These are phyloP conservation scores for Penicillium polonicum DNA, from an alignment of 2,329 filamentous ascomycete genomes.

Conservation along the genomic window DNA sequence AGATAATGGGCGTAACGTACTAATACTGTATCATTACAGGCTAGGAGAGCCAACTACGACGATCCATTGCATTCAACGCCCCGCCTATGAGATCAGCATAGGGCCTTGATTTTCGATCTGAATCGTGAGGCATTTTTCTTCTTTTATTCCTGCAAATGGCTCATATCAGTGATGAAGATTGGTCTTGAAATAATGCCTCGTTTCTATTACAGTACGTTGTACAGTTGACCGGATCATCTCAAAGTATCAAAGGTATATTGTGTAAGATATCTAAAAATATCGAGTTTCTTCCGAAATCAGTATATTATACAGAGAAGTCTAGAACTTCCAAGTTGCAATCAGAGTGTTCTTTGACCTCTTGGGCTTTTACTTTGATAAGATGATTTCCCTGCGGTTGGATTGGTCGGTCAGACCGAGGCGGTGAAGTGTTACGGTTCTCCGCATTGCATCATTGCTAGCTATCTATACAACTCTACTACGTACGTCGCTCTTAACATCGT, in stretches of 20 bases:
- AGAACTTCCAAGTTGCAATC: neutral
- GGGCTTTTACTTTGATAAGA: neutral
- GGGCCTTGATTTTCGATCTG: slow-evolving; percentile 4
- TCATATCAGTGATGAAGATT: neutral
- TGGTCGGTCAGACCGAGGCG: slow-evolving; percentile 18
- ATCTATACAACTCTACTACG: neutral
- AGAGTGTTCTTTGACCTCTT: neutral
- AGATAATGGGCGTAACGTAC: slow-evolving; percentile 6
- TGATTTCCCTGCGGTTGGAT: slow-evolving; percentile 15
- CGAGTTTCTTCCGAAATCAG: neutral
- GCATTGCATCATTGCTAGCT: slow-evolving; percentile 19
- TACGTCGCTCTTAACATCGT: neutral
- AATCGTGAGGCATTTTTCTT: slow-evolving; percentile 1
- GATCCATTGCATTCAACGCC: neutral
- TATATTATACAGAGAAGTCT: neutral
- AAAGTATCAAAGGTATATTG: neutral
- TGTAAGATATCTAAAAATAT: neutral
- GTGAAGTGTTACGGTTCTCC: slow-evolving; percentile 20
- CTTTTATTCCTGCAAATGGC: neutral
- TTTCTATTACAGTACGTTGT: neutral
- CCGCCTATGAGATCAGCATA: slow-evolving; percentile 6
- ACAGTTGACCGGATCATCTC: neutral
- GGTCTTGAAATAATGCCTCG: neutral
- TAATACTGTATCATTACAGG: slow-evolving; percentile 28
- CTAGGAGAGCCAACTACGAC: neutral